Evolutionary conservation across 2,329 filamentous ascomycete species (phyloP), one percentile per base, ranked within the genome.

Genomic region (Colletotrichum brevisporum): DNA sequence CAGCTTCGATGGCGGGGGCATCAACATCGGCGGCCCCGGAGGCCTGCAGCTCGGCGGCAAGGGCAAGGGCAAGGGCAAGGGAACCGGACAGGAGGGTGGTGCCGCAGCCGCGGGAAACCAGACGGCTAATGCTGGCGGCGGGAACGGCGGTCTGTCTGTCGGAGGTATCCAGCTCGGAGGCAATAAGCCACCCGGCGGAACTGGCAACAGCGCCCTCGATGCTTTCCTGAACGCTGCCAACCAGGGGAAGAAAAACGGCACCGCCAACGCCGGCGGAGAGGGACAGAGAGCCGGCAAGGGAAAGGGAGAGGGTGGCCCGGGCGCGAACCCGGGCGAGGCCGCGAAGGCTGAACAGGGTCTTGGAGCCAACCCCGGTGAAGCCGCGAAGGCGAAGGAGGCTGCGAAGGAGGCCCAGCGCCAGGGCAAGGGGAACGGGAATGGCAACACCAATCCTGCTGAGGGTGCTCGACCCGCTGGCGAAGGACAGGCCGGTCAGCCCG

Each of bases 201-300:
- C 61, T 5, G 66, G 66, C 8, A 69, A 69, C 36, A 51, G 61
- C 43, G 66, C 54, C 2, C 50, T 69, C 31, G 66, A 69, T n/a
- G 43, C 66, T 2, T 60, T 69, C 24, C 21, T 69, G 31, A 36
- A 50, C 4, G 53, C 47, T 6, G 66, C 66, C 15, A 66, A 52
- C 41, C 47, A 26, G 3, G 53, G 21, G 10, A 69, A 59, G 66
- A 69, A 69, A 54, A 60, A 43, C 18, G 54, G 54, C 6, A 65
- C 66, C 2, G 61, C 66, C 5, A 65, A 65, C n/a, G 54, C 66
- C 3, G 52, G 58, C 3, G 63, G 63, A 9, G 50, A 61, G 5
- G 62, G 53, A 1, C 53, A 62, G n/a, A 26, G 36, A 21, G 45
- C 52, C 6, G 39, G 47, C 13, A 52, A 51, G 47, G 55, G 39